Evolutionary conservation across 2,329 filamentous ascomycete species (phyloP).

Genomic region (Xylaria sp.): DNA sequence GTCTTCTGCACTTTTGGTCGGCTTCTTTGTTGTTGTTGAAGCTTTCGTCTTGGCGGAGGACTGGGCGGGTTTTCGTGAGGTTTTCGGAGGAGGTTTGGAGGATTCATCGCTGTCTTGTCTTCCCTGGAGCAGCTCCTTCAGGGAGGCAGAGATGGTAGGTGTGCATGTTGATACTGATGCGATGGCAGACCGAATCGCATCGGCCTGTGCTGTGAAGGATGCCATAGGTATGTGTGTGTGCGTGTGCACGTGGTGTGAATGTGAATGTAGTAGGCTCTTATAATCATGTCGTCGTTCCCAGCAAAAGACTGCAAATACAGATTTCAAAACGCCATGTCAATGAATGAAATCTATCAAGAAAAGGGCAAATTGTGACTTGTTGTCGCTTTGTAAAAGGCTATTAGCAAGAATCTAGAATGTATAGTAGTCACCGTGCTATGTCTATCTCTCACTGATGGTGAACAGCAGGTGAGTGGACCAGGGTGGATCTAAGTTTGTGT

Average conservation of each 20-base stretch:
- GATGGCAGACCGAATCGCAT: constrained; percentile 66
- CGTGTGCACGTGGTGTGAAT: neutral
- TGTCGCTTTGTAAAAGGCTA: constrained; percentile 24
- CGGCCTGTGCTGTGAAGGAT: constrained; percentile 57
- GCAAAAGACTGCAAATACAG: constrained; percentile 38
- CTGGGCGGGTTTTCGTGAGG: constrained; percentile 47
- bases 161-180: constrained; percentile 66
- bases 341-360: constrained; percentile 32
- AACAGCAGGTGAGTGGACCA: neutral
- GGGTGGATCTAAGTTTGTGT: constrained; percentile 24
- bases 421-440: constrained; percentile 3
- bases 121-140: constrained; percentile 59
- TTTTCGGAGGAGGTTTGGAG: constrained; percentile 45
- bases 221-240: constrained; percentile 51
- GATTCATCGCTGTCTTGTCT: constrained; percentile 48
- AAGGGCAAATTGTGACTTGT: constrained; percentile 35
- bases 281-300: constrained; percentile 48
- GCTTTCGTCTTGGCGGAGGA: constrained; percentile 40
- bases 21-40: constrained; percentile 28
- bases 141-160: constrained; percentile 57
- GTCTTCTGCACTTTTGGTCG: constrained; percentile 26
- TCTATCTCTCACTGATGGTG: neutral
- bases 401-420: constrained; percentile 14
- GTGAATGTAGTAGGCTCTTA: constrained; percentile 34
- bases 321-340: constrained; percentile 43